Base-by-base conservation (phyloP, 441 rosid genomes). In the Gossypium aridum region DNA sequence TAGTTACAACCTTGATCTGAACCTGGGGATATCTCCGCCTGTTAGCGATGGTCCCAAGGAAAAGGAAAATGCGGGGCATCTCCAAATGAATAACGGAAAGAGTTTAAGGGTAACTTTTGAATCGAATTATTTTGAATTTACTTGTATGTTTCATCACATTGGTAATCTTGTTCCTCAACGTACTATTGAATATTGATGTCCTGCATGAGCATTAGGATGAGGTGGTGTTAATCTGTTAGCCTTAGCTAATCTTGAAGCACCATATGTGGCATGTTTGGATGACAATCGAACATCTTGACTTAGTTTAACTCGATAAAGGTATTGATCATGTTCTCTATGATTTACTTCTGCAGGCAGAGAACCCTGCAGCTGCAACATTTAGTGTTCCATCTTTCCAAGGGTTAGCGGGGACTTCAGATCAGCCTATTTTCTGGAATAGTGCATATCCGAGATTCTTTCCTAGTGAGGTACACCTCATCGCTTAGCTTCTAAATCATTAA, bases 21-120 rank as follows among this genome's bases (percentile, higher is more conserved):
- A 88, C 86, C 80, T 94, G 81, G 94, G 95, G 73, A 91, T 92
- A 19, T 82, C 94, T 76, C 81, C 88, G 67, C 82, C 95, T 49
- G 23, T 80, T 7, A 77, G 83, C 56, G 82, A 73, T 12, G 61
- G 73, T 39, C 19, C 86, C 63, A 81, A 83, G 85, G 91, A 87
- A 78, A 85, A 73, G 25, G 88, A 80, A 31, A 31, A 31, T 31
- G 37, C 37, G 77, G 84, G 84, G 76, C 63, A n/a, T 69, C 72
- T 79, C 56, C 88, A 77, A 71, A 73, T 81, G 23, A 78, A 80
- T 34, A 45, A 68, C 3, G 84, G 83, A 77, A 88, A 79, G 72
- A 83, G 79, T 80, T 82, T 83, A 37, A 80, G 83, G 93, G 98
- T 93, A 88, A 64, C 3, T 63, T 51, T 8, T 14, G 63, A n/a